Base-by-base conservation (phyloP, 1,139 yeast genomes). In the Kluyveromyces marxianus region DNA sequence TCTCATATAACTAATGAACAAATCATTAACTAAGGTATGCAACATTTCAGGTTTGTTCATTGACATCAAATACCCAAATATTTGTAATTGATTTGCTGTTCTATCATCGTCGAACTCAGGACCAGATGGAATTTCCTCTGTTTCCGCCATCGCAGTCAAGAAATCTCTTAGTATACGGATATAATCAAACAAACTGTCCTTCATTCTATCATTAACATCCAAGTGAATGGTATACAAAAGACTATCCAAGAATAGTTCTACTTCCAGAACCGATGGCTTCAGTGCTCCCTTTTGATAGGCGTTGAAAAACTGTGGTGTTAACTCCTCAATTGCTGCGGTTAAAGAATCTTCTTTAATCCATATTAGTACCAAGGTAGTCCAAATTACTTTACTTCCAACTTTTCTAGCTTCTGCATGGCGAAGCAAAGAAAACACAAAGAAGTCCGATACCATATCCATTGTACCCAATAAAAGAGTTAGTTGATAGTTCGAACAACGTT, bases 81-180 rank as follows among this genome's bases (percentile, higher is more conserved):
- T 83, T 57, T 83, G 84, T 58, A 88, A 72, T 50, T 81, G 79
- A 60, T 84, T 86, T 76, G 85, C 83, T 3, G 89, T 82, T 60
- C 96, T 72, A 63, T 88, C 96, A 59, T 85, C 95, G 56, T 84
- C 92, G 65, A 83, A 88, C 57, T 88, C 95, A 41, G 82, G 81
- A 25, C 90, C 92, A 43, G 75, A 76, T 25, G 96, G 96, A 48
- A 88, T 87, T 53, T 77, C 76, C 54, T 77, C 77, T 56, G 84
- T 76, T 57, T 85, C 88, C 50, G 80, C 74, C 58, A 85, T 72
- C 25, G 81, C 78, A 45, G 75, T 77, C 51, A 87, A 67, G 65
- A 87, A 85, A 32, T 79, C 83, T 34, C 79, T 64, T 37, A 86
- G 62, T 47, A 77, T 80, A 49, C 75, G 75, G 49, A 83, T 70